Conservation (phyloP, 1,284 basidiomycete genomes). For the Ganoderma leucocontextum region DNA sequence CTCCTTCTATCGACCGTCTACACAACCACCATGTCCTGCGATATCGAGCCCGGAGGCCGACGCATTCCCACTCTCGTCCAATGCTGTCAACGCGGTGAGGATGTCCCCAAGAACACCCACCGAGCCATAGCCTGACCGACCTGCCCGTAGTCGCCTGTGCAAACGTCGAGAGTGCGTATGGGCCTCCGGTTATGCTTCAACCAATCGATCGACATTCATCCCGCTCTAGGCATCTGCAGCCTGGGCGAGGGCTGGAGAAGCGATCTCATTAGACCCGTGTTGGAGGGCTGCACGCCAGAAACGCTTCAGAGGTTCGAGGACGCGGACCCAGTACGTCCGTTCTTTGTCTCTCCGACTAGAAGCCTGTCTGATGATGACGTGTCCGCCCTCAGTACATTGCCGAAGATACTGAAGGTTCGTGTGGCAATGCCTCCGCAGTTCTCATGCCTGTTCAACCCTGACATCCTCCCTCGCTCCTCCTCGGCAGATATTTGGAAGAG, state of each 20-base stretch:
- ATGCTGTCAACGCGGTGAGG: conserved; percentile 52
- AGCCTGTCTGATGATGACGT: conserved; percentile 16
- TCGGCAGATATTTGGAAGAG: conserved; percentile 72
- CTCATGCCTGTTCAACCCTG: conserved; percentile 20
- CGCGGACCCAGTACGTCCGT: conserved; percentile 66
- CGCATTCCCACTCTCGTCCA: conserved; percentile 53
- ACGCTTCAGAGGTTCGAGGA: conserved; percentile 72
- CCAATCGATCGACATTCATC: conserved; percentile 7
- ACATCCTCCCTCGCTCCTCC: conserved; percentile 27
- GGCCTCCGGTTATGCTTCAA: neutral
- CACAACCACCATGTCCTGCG: conserved; percentile 27
- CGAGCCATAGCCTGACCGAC: conserved; percentile 30
- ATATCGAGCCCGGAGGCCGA: conserved; percentile 36
- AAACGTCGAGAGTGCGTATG: conserved; percentile 60
- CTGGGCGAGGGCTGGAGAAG: conserved; percentile 60
- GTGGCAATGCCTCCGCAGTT: conserved; percentile 11
- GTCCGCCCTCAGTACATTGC: conserved; percentile 56
- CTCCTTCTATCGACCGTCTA: conserved; percentile 18
- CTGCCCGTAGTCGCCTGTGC: conserved; percentile 54
- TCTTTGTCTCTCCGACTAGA: conserved; percentile 1
- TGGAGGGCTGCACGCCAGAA: conserved; percentile 74
- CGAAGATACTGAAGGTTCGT: conserved; percentile 64
- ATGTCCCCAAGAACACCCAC: conserved; percentile 22
- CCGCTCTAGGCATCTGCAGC: conserved; percentile 35
- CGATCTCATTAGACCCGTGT: conserved; percentile 71